phyloP scores from a whole-genome alignment of 129 eudicot genomes.

The Escallonia rubra region DNA sequence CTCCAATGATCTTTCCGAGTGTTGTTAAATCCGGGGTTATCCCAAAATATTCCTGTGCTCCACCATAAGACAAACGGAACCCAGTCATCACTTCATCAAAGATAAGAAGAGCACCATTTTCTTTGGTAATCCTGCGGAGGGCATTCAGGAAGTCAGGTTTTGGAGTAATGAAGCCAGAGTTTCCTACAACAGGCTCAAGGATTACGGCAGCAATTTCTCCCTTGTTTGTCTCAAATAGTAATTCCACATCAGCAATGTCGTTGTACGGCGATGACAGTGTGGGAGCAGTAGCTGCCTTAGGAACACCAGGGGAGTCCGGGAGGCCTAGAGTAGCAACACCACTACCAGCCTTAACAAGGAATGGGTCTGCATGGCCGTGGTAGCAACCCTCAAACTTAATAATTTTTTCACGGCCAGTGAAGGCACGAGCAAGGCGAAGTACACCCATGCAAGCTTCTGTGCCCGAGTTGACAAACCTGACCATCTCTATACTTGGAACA shows the following conservation, averaged over 20 bases:
- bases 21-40: constrained; percentile 81
- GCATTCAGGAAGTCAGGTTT: constrained; percentile 54
- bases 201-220: constrained; percentile 89
- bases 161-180: constrained; percentile 83
- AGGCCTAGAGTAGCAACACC: constrained; percentile 94
- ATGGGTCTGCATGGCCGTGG: constrained; percentile 93
- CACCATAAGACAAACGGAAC: constrained; percentile 79
- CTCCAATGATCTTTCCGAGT: constrained; percentile 74
- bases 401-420: constrained; percentile 56
- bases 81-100: constrained; percentile 96
- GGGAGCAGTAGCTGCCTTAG: constrained; percentile 55
- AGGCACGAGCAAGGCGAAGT: constrained; percentile 88
- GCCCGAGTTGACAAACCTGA: constrained; percentile 88
- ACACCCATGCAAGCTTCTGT: constrained; percentile 86
- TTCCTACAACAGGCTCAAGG: constrained; percentile 89
- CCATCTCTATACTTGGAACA: constrained; percentile 95
- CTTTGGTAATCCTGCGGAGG: constrained; percentile 55
- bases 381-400: constrained; percentile 85
- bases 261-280: constrained; percentile 85
- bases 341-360: constrained; percentile 89
- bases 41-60: constrained; percentile 81
- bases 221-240: constrained; percentile 51
- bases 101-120: constrained; percentile 54
- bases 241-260: constrained; percentile 44
- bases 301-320: constrained; percentile 94